Percentiles rank a stretch among this genome's conserved stretches.
Evolutionary conservation across 2,329 filamentous ascomycete genomes (phyloP).

Genomic region (Arthrobotrys musiformis): DNA sequence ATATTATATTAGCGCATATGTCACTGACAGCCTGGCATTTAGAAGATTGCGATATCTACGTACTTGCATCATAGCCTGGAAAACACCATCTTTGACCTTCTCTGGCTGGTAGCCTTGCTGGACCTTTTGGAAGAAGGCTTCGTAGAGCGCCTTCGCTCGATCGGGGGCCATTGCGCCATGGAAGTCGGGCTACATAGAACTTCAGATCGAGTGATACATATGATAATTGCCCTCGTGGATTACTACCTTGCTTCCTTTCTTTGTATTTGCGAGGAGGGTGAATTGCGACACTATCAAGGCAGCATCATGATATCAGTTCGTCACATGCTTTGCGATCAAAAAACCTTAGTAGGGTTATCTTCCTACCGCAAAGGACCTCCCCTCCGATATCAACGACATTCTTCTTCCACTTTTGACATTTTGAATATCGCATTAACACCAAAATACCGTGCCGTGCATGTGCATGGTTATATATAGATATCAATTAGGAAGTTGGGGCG

Average conservation of each 20-base stretch:
- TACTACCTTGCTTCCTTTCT: conserved; percentile 78
- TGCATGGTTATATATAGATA: neutral
- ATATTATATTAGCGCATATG: neutral
- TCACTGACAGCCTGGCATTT: neutral
- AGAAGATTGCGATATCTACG: neutral
- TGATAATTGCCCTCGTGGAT: neutral
- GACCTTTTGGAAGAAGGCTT: conserved; percentile 82
- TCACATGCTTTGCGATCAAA: neutral
- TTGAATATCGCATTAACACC: conserved; percentile 34
- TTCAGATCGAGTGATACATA: neutral
- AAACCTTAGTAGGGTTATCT: neutral
- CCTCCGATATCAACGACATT: conserved; percentile 88
- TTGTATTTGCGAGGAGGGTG: conserved; percentile 89
- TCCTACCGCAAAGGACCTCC: conserved; percentile 90
- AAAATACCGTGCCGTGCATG: conserved; percentile 54
- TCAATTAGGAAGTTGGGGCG: conserved; percentile 1
- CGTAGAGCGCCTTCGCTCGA: conserved; percentile 82
- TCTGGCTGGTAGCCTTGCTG: conserved; percentile 76
- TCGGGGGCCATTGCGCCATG: conserved; percentile 84
- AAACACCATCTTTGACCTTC: conserved; percentile 91
- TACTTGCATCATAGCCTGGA: conserved; percentile 99
- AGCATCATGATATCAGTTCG: neutral
- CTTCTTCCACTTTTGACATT: conserved; percentile 78
- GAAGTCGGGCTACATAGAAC: conserved; percentile 78
- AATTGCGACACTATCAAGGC: conserved; percentile 84